These are phyloP conservation scores for Trametes elegans DNA, from an alignment of 768 basidiomycete species.

Conservation along the genomic window DNA sequence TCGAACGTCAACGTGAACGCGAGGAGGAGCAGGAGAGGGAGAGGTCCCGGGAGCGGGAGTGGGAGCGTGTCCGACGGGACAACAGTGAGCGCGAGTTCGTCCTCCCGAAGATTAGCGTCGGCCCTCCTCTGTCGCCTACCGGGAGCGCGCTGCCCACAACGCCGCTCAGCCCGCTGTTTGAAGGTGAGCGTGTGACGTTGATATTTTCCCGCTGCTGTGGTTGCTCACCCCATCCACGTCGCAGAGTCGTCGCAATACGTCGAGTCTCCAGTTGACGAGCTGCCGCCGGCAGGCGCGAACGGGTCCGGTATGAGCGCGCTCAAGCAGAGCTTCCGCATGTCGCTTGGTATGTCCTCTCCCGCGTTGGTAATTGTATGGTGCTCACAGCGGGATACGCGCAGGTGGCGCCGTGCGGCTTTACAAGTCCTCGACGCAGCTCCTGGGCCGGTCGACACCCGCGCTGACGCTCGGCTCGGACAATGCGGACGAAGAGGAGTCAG, in stretches of 20 bases:
- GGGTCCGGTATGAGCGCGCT: slow-evolving; percentile 48
- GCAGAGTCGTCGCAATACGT: slow-evolving; percentile 21
- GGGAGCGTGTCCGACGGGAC: not conserved
- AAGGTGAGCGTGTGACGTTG: slow-evolving; percentile 15
- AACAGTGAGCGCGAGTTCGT: slow-evolving; percentile 9
- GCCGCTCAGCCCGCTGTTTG: slow-evolving; percentile 29
- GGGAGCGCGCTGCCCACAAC: slow-evolving; percentile 16
- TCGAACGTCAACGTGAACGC: slow-evolving; percentile 28
- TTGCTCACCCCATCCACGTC: not conserved
- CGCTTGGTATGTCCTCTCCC: slow-evolving; percentile 53
- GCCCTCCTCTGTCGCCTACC: slow-evolving; percentile 19
- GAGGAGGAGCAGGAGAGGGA: slow-evolving; percentile 25
- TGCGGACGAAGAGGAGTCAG: slow-evolving; percentile 28
- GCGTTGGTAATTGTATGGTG: not conserved
- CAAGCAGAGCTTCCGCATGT: slow-evolving; percentile 70
- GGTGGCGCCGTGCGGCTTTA: slow-evolving; percentile 68
- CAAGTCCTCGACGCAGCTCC: slow-evolving; percentile 50
- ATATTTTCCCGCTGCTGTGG: not conserved
- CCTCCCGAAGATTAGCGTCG: slow-evolving; percentile 19
- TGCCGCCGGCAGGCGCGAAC: slow-evolving; percentile 15
- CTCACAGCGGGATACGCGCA: slow-evolving; percentile 23
- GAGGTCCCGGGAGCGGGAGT: slow-evolving; percentile 6
- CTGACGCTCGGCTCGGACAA: slow-evolving; percentile 41
- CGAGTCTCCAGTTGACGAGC: slow-evolving; percentile 12
- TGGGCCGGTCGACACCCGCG: slow-evolving; percentile 40